Evolutionary conservation across 306 rosid genomes (phyloP).

Genomic region (Prunus mume): DNA sequence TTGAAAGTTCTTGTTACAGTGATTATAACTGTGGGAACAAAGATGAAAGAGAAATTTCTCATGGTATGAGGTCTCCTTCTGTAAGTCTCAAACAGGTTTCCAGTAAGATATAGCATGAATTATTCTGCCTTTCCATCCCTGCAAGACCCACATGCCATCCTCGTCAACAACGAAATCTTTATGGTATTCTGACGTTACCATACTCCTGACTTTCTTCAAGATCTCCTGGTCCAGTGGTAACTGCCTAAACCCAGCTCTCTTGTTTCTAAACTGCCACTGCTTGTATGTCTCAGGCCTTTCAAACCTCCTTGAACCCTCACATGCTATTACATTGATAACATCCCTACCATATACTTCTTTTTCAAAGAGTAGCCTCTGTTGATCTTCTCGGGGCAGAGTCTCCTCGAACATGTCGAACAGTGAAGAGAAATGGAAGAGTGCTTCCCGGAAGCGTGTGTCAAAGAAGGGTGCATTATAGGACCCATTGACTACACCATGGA

Average conservation of each 20-base stretch:
- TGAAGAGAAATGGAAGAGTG: conserved; percentile 71
- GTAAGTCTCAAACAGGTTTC: conserved; percentile 46
- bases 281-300: conserved; percentile 86
- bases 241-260: conserved; percentile 73
- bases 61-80: neutral
- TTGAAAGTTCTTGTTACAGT: neutral
- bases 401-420: conserved; percentile 76
- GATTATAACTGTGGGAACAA: too few relatives aligned
- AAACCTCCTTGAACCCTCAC: conserved; percentile 71
- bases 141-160: conserved; percentile 74
- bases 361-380: conserved; percentile 52
- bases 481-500: conserved; percentile 73
- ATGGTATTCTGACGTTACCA: conserved; percentile 58
- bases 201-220: conserved; percentile 36
- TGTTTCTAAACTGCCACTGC: conserved; percentile 80
- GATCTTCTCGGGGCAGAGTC: conserved; percentile 53
- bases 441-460: conserved; percentile 61
- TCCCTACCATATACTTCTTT: conserved; percentile 59
- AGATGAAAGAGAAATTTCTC: neutral
- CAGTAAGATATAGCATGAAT: conserved; percentile 67
- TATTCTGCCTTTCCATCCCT: conserved; percentile 84
- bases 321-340: conserved; percentile 68
- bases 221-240: conserved; percentile 42
- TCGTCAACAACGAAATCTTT: conserved; percentile 55
- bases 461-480: conserved; percentile 75